Evolutionary conservation across 2,329 filamentous ascomycete species (phyloP), one percentile per base, ranked within the genome.

Genomic region (Pyrenochaeta sp.): DNA sequence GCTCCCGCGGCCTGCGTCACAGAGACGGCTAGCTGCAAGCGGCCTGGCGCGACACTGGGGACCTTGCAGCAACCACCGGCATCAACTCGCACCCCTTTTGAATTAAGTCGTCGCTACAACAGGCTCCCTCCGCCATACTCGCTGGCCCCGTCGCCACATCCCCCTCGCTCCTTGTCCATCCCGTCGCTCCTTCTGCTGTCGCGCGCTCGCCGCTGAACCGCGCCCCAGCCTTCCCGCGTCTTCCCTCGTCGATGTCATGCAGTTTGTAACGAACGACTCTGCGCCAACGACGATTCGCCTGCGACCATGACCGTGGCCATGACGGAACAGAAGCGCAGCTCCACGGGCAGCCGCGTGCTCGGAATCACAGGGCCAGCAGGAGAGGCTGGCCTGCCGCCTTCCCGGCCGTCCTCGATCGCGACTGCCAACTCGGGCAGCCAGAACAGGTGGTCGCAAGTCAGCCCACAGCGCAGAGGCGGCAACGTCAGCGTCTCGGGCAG

Each of bases 381-480:
- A 36, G 76, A 78, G 55, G 61, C 75, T 24, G 76, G 74, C 26
- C 68, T 78, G 45, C 76, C 76, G 26, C 76, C 76, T 1, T 75
- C 74, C 35, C 70, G 77, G 19, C 76, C 76, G 7, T 72, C 68
- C 17, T 74, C 74, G 26, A 71, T 71, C 31, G 61, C 66, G n/a
- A 72, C 71, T 14, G 65, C 61, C 14, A 64, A 63, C 29, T 71
- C 68, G 17, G 60, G 64, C 38, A 69, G 65, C 42, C 73, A 76
- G 44, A 73, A 72, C 52, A 73, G 74, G 55, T 82, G 82, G 77
- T 78, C 79, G 43, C 79, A 81, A 52, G 53, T 53, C 71, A 78
- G 84, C 22, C 76, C 80, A 14, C 79, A 85, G 39, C 81, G 85
- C 45, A 82, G 81, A 50, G 79, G 68, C 77, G 56, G 53, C 36